These are phyloP conservation scores for Boletus reticuloceps DNA, from an alignment of 768 basidiomycete genomes.

Conservation along the genomic window DNA sequence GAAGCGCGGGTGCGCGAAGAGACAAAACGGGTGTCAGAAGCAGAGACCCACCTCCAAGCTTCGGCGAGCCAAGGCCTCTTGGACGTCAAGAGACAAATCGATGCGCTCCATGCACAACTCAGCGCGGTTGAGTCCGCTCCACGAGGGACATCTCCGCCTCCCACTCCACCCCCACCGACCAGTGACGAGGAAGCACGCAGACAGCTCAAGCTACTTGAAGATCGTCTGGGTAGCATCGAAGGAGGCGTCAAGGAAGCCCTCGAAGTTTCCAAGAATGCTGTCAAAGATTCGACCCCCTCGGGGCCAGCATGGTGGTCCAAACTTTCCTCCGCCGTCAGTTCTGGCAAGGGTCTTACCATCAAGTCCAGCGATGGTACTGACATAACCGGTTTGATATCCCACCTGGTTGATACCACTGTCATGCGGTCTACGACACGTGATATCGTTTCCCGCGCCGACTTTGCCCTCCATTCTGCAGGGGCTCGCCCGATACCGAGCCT, in stretches of 20 bases:
- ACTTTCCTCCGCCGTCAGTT: slow-evolving; percentile 44
- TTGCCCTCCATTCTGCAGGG: slow-evolving; percentile 80
- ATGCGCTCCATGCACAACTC: slow-evolving; percentile 46
- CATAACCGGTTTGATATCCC: slow-evolving; percentile 62
- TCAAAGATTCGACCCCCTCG: slow-evolving; percentile 36
- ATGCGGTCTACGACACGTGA: slow-evolving; percentile 68
- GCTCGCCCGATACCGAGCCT: slow-evolving; percentile 77
- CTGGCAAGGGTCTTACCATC: slow-evolving; percentile 54
- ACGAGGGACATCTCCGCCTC: slow-evolving; percentile 15
- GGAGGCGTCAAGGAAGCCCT: slow-evolving; percentile 67
- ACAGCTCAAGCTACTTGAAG: slow-evolving; percentile 57
- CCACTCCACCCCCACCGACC: slow-evolving; percentile 13
- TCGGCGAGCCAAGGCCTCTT: slow-evolving; percentile 45
- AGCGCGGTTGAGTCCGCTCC: slow-evolving; percentile 27
- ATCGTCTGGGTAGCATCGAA: slow-evolving; percentile 59
- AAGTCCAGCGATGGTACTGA: slow-evolving; percentile 77
- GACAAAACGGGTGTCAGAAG: slow-evolving; percentile 48
- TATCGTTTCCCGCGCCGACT: slow-evolving; percentile 77
- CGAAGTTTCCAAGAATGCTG: slow-evolving; percentile 55
- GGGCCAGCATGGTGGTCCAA: slow-evolving; percentile 73
- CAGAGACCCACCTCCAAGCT: slow-evolving; percentile 47
- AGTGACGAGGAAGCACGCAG: slow-evolving; percentile 58
- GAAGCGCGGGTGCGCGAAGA: slow-evolving; percentile 51
- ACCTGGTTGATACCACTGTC: slow-evolving; percentile 77
- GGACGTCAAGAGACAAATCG: slow-evolving; percentile 55